Conservation (phyloP, 164 flowering plant species). For the Houttuynia cordata region DNA sequence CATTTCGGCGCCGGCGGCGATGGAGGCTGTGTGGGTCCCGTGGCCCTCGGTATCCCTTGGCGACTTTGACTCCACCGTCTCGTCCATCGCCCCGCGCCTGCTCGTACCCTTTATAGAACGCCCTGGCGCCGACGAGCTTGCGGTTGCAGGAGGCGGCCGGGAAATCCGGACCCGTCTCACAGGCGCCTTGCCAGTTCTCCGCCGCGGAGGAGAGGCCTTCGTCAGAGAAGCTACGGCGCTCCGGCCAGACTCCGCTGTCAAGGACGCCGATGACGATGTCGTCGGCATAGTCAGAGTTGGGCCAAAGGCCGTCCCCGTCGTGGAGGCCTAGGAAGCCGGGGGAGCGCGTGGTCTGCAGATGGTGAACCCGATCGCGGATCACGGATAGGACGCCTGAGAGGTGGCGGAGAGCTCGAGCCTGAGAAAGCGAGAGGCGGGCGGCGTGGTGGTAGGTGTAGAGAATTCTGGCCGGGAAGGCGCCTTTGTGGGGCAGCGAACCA, state of each 20-base stretch:
- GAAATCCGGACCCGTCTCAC: slow-evolving; percentile 35
- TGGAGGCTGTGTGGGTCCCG: slow-evolving; percentile 86
- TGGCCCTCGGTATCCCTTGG: slow-evolving; percentile 88
- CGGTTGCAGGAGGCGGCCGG: slow-evolving; percentile 43
- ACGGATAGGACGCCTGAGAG: slow-evolving; percentile 45
- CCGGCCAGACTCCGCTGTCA: slow-evolving; percentile 91
- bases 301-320: slow-evolving; percentile 55
- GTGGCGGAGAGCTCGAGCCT: slow-evolving; percentile 34
- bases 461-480: slow-evolving; percentile 8
- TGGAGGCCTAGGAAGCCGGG: slow-evolving; percentile 57
- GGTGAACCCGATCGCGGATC: slow-evolving; percentile 35
- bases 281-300: slow-evolving; percentile 44
- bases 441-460: slow-evolving; percentile 26
- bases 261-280: slow-evolving; percentile 69
- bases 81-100: slow-evolving; percentile 16
- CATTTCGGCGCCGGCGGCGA: slow-evolving; percentile 74
- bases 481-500: slow-evolving; percentile 7
- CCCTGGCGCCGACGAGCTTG: slow-evolving; percentile 71
- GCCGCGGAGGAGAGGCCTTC: slow-evolving; percentile 40
- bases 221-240: slow-evolving; percentile 53
- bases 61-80: slow-evolving; percentile 39
- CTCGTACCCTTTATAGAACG: slow-evolving; percentile 46
- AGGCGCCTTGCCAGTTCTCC: slow-evolving; percentile 45
- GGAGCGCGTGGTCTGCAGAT: slow-evolving; percentile 66
- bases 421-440: slow-evolving; percentile 42